Evolutionary conservation across 208 protist species (phyloP).

Genomic region (Plasmodiophora brassicae): DNA sequence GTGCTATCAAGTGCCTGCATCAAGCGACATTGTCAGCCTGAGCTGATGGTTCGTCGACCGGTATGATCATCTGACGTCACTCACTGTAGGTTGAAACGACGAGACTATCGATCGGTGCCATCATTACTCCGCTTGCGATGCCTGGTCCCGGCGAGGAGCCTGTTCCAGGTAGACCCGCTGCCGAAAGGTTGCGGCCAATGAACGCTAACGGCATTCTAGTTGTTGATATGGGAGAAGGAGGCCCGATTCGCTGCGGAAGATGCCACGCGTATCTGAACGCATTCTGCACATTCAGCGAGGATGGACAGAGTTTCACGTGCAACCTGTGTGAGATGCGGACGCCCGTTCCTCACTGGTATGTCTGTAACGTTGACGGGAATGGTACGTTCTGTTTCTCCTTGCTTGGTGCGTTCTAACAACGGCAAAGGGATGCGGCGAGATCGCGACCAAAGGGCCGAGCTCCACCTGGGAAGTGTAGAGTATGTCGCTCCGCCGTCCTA

Average conservation of each 20-base stretch:
- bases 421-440: constrained; percentile 39
- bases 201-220: constrained; percentile 31
- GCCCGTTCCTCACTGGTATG: constrained; percentile 28
- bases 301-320: constrained; percentile 50
- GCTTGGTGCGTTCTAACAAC: neutral
- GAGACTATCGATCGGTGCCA: constrained; percentile 35
- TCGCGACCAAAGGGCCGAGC: constrained; percentile 47
- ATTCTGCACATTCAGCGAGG: constrained; percentile 46
- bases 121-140: constrained; percentile 44
- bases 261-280: constrained; percentile 56
- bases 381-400: neutral
- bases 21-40: constrained; percentile 16
- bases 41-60: constrained; percentile 11
- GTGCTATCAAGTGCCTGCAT: constrained; percentile 40
- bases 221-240: constrained; percentile 43
- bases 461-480: constrained; percentile 43
- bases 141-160: constrained; percentile 14
- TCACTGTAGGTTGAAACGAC: neutral
- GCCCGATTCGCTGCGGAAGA: constrained; percentile 49
- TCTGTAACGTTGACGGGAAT: constrained; percentile 39
- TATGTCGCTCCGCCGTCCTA: constrained; percentile 33
- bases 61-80: neutral
- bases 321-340: constrained; percentile 49
- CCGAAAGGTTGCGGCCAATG: neutral
- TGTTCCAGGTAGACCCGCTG: neutral